These are phyloP conservation scores for Barnettozyma siamensis DNA, from an alignment of 805 yeast genomes.

Conservation along the genomic window DNA sequence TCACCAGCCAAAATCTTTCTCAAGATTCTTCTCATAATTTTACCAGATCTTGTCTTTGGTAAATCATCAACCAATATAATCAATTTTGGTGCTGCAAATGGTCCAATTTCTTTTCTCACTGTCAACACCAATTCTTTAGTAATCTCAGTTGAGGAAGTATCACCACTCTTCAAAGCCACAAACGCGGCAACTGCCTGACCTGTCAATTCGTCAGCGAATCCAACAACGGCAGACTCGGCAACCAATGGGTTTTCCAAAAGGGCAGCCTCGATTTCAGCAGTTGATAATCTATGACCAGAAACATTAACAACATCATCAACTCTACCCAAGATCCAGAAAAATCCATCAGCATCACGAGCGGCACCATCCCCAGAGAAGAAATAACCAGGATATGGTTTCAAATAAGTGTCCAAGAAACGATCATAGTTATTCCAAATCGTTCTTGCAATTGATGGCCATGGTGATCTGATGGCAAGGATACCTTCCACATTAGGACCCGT, in stretches of 20 bases:
- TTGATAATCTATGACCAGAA: conserved; percentile 81
- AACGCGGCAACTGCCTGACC: conserved; percentile 85
- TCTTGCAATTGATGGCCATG: conserved; percentile 88
- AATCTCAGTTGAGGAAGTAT: conserved; percentile 28
- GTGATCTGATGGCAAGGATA: conserved; percentile 61
- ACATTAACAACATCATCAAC: conserved; percentile 88
- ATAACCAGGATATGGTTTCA: conserved; percentile 74
- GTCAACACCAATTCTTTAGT: conserved; percentile 62
- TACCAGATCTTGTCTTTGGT: conserved; percentile 84
- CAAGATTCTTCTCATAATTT: conserved; percentile 81
- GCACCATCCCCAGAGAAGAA: conserved; percentile 91
- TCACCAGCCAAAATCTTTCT: conserved; percentile 71
- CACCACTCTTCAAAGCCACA: conserved; percentile 54
- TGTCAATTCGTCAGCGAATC: conserved; percentile 75
- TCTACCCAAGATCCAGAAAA: conserved; percentile 80
- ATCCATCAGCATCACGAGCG: conserved; percentile 78
- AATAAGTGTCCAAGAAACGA: conserved; percentile 73
- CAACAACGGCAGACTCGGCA: conserved; percentile 80
- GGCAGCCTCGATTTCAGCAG: conserved; percentile 85
- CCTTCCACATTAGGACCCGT: conserved; percentile 72
- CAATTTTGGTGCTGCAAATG: conserved; percentile 79
- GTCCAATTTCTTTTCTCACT: conserved; percentile 76
- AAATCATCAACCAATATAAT: conserved; percentile 69
- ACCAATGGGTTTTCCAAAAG: conserved; percentile 65
- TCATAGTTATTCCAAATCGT: conserved; percentile 73